These are phyloP conservation scores for Myrmaecium sp. DNA, from an alignment of 2,329 filamentous ascomycete species.

Conservation along the genomic window DNA sequence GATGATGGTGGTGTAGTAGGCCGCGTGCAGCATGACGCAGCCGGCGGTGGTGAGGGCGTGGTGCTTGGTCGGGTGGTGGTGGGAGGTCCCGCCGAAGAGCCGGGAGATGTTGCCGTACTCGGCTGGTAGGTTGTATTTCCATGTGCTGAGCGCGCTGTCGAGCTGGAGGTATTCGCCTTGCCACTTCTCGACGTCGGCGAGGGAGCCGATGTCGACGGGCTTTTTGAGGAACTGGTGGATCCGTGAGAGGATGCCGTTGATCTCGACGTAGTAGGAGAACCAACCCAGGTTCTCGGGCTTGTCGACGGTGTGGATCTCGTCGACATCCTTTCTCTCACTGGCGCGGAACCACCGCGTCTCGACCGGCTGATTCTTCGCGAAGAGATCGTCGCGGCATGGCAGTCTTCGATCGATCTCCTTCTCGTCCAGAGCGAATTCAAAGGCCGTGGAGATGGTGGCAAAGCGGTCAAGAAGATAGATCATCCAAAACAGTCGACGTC, in stretches of 20 bases:
- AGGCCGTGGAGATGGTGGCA: slow-evolving; percentile 77
- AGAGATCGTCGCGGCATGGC: slow-evolving; percentile 75
- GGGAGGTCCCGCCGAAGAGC: slow-evolving; percentile 36
- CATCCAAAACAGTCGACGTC: slow-evolving; percentile 83
- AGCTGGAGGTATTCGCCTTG: slow-evolving; percentile 74
- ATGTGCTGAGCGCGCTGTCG: slow-evolving; percentile 60
- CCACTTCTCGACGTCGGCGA: slow-evolving; percentile 79
- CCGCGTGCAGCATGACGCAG: slow-evolving; percentile 83
- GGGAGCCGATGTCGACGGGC: slow-evolving; percentile 71
- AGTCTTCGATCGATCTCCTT: slow-evolving; percentile 77
- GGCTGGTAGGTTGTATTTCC: slow-evolving; percentile 68
- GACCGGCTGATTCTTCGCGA: slow-evolving; percentile 66
- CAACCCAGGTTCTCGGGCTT: slow-evolving; percentile 69
- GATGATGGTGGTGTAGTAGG: slow-evolving; percentile 62
- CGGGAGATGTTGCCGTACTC: slow-evolving; percentile 77
- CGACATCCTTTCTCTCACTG: slow-evolving; percentile 24
- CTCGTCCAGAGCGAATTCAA: slow-evolving; percentile 79
- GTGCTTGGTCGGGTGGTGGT: slow-evolving; percentile 1
- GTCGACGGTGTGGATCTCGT: slow-evolving; percentile 49
- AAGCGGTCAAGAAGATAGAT: slow-evolving; percentile 82
- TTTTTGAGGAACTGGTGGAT: slow-evolving; percentile 81
- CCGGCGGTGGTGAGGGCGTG: slow-evolving; percentile 47
- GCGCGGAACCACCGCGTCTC: slow-evolving; percentile 66
- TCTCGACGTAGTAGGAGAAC: slow-evolving; percentile 82
- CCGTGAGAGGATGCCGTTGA: slow-evolving; percentile 69